A percentile compares a stretch with the other conserved stretches of the same genome.
Evolutionary conservation across 495 filamentous ascomycete species (phyloP).

Genomic region (Hyaloscypha bicolor): DNA sequence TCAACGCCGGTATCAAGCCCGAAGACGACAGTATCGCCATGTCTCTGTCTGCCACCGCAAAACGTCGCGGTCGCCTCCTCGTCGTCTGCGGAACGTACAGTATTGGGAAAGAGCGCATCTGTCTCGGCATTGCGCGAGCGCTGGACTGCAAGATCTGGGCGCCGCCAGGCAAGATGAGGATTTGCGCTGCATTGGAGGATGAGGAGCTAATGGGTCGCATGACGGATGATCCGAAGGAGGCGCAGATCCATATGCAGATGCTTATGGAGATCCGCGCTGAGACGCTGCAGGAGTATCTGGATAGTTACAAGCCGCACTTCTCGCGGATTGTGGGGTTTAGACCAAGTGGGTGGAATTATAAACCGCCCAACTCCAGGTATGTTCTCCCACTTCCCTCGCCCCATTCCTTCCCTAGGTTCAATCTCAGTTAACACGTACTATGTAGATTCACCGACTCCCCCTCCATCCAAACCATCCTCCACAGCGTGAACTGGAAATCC

Average conservation of each 20-base stretch:
- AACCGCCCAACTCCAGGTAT: conserved; percentile 59
- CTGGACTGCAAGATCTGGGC: conserved; percentile 91
- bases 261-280: conserved; percentile 88
- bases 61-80: conserved; percentile 60
- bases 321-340: conserved; percentile 87
- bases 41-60: conserved; percentile 22
- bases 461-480: conserved; percentile 67
- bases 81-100: conserved; percentile 96
- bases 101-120: conserved; percentile 97
- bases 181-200: conserved; percentile 86
- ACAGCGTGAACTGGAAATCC: conserved; percentile 72
- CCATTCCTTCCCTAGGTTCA: not conserved
- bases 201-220: conserved; percentile 74
- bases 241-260: conserved; percentile 97
- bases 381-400: not conserved
- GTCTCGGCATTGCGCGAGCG: conserved; percentile 85
- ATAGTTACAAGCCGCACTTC: conserved; percentile 74
- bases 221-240: conserved; percentile 77
- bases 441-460: conserved; percentile 58
- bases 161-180: conserved; percentile 73
- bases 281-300: conserved; percentile 85
- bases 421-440: not conserved
- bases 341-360: conserved; percentile 90
- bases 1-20: conserved; percentile 39
- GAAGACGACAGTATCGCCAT: conserved; percentile 37